Conservation (phyloP, 306 rosid species). For the Sesbania bispinosa region DNA sequence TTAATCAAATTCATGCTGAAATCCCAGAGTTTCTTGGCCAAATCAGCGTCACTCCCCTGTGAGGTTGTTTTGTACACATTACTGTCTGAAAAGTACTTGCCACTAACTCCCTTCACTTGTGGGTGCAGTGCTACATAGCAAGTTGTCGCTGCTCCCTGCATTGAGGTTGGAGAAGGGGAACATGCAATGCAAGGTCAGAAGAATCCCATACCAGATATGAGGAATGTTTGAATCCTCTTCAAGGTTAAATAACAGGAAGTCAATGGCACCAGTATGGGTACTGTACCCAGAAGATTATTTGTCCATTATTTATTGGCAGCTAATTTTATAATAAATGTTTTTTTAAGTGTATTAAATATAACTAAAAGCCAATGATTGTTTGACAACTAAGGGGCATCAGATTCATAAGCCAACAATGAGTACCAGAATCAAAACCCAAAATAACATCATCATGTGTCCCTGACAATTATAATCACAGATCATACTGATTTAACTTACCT, state of each 20-base stretch:
- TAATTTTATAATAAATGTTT: neutral
- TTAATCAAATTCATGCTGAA: too few relatives aligned
- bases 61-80: too few relatives aligned
- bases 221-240: too few relatives aligned
- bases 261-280: neutral
- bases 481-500: constrained; percentile 42
- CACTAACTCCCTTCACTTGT: constrained; percentile 48
- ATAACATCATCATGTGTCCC: neutral
- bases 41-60: too few relatives aligned
- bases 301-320: neutral
- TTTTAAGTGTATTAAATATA: neutral
- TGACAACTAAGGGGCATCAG: neutral
- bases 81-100: too few relatives aligned
- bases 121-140: constrained; percentile 21
- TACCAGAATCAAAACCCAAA: neutral
- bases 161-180: neutral
- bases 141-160: constrained; percentile 20
- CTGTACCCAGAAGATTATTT: neutral
- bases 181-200: neutral
- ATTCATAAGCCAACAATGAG: too few relatives aligned
- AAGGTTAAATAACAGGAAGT: neutral
- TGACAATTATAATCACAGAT: constrained; percentile 7
- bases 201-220: neutral
- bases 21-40: too few relatives aligned
- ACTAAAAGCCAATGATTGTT: neutral